Evolutionary conservation across 257 asterid genomes (phyloP), one percentile per base, ranked within the genome.

Genomic region (Gynochthodes officinalis): DNA sequence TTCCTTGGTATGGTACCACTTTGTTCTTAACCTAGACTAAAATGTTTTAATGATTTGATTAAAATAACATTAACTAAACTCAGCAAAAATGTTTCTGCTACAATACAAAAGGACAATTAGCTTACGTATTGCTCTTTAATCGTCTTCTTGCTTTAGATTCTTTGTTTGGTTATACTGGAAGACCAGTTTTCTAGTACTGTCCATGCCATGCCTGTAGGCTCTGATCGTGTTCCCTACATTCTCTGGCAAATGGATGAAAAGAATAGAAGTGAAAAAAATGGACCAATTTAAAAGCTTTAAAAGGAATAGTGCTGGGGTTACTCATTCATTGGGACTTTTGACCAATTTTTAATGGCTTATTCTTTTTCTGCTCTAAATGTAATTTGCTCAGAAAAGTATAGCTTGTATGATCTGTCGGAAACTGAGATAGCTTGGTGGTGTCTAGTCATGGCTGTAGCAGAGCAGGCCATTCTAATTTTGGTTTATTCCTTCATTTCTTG

Each of bases 161-260:
- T 28, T n/a, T n/a, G n/a, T n/a, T n/a, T n/a, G n/a, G 39, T 43
- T 14, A 48, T 18, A 52, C 16, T 19, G 44, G 16, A 30, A 32
- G 52, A 12, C 13, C n/a, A 42, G 50, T 64, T 64, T 64, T 11
- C 25, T 42, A 23, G 27, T 25, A 23, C 2, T n/a, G 60, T 52
- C 21, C 14, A 6, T 18, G 21, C 28, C 25, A 69, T 30, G 43
- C 67, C 58, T 19, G 37, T 70, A 21, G 6, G 49, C 30, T 72
- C 70, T 58, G 59, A 27, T 69, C 37, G 35, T 71, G 71, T 60
- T 71, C 80, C 77, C 80, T 71, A 58, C 79, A 75, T 53, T 58
- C 77, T 54, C 72, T 65, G 79, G 72, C 80, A 42, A 64, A 75
- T 64, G 62, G 57, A 75, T 70, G 57, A 71, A 79, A 79, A 67